Base-by-base conservation (phyloP, 169 alveolate species). In the Theileria parva region DNA sequence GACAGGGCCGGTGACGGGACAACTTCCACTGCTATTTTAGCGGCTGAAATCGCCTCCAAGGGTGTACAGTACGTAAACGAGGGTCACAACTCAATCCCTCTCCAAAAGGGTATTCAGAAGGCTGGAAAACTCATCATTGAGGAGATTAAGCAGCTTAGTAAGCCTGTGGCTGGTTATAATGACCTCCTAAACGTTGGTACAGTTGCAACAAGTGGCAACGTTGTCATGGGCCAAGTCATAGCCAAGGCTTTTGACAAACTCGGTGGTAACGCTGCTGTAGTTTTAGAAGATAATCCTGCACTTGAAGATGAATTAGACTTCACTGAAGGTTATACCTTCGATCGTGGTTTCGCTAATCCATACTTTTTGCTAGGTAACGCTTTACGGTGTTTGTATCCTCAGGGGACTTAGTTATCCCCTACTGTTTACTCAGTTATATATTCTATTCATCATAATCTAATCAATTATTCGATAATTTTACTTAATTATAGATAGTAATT, bases 1-100 rank as follows among this genome's bases (percentile, higher is more conserved):
- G 96, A 95, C 74, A 86, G 93, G 69, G 97, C 97, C 6, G 97
- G 97, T 17, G 97, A 95, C 81, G 97, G 97, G 27, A 95, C 97
- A 3, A 93, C 97, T 0, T 91, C 97, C 32, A 94, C 97, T n/a
- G 90, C 97, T 1, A 80, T 94, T 57, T 89, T 95, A 72, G 94
- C 97, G 15, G 96, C 96, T 1, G 96, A 93, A 37, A 92, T 94
- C 5, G 93, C 94, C 37, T 86, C 83, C 64, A 87, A 92, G 86
- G 96, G 96, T 0, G 94, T 93, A 39, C 94, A 93, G 32, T 88
- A 93, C 81, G 96, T 94, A 30, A 94, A 94, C 83, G 71, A 89
- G 84, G 95, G 95, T 12, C 97, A 93, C 87, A 94, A 94, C 44
- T 95, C 96, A 0, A 92, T 94, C 25, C 95, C 95, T 2, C 77